These are phyloP conservation scores for Phytophthora podocarpi DNA, from an alignment of 352 stramenopile species.

Conservation along the genomic window DNA sequence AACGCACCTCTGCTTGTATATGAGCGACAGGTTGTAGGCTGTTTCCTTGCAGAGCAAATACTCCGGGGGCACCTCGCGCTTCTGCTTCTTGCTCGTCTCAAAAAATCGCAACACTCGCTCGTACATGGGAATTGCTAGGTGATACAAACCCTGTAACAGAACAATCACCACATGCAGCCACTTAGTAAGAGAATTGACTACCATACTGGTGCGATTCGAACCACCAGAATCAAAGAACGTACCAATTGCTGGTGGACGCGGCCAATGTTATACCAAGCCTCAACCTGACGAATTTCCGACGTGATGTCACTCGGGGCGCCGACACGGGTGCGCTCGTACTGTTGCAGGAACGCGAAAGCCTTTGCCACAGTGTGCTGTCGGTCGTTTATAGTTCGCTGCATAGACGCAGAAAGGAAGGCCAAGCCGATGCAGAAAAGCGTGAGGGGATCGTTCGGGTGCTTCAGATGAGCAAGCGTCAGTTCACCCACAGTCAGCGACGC, in stretches of 20 bases:
- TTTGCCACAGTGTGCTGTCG: slow-evolving; percentile 85
- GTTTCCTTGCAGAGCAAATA: slow-evolving; percentile 84
- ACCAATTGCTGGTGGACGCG: slow-evolving; percentile 88
- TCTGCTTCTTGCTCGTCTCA: slow-evolving; percentile 56
- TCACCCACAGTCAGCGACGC: slow-evolving; percentile 86
- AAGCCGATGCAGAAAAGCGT: slow-evolving; percentile 87
- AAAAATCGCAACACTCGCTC: slow-evolving; percentile 85
- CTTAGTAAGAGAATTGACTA: slow-evolving; percentile 6
- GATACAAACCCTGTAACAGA: slow-evolving; percentile 72
- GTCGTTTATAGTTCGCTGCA: slow-evolving; percentile 88
- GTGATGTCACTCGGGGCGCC: slow-evolving; percentile 52
- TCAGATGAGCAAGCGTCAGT: slow-evolving; percentile 81
- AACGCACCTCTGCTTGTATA: slow-evolving; percentile 86
- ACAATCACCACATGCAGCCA: slow-evolving; percentile 4
- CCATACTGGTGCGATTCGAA: not conserved
- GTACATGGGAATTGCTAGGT: slow-evolving; percentile 89
- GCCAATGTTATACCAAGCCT: slow-evolving; percentile 89
- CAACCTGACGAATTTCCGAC: slow-evolving; percentile 68
- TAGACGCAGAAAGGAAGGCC: slow-evolving; percentile 82
- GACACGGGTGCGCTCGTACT: slow-evolving; percentile 74
- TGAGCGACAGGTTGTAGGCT: slow-evolving; percentile 89
- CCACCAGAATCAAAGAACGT: slow-evolving; percentile 19
- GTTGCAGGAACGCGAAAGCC: slow-evolving; percentile 85
- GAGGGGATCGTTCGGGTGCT: slow-evolving; percentile 74
- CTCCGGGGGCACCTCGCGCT: slow-evolving; percentile 55